Base-by-base conservation (phyloP, 169 alveolate genomes). In the Haemoproteus tartakovskyi region DNA sequence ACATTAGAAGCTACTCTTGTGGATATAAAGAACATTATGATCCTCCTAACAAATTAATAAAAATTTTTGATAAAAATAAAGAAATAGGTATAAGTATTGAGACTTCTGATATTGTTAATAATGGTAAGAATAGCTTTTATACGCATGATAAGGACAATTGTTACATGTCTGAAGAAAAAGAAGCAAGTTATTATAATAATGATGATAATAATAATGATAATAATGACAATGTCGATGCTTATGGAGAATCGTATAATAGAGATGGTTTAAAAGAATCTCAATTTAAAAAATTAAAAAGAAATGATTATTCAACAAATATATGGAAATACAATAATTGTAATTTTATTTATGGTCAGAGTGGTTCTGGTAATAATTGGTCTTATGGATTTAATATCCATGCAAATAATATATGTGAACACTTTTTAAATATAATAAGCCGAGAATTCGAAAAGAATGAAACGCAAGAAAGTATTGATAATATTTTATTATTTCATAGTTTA, bases 401-500 rank as follows among this genome's bases (percentile, higher is more conserved):
- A 26, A 52, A 47, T 29, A 85, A 79, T 33, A 80, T 79, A 5
- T 40, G 81, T 54, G 62, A 47, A 27, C 64, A 79, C 37, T 60
- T 50, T 16, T 26, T 63, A 21, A 54, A 51, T 22, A 40, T 85
- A 12, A 4, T 41, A 4, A 74, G 70, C 16, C 41, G 41, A 18
- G 63, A 57, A 29, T 57, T 79, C 16, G 80, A 85, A 38, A 54
- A 46, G 19, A 74, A 67, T 12, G 87, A 85, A 45, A 74, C 30
- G 8, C 59, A 64, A 14, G 87, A 79, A 59, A 41, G 67, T 30
- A 60, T 79, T 0, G 81, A 57, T 33, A 85, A 85, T 16, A 67
- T 85, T 14, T n/a, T 85, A 9, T 79, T 85, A 3, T 79, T 85
- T 14, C 87, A 48, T 45, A 85, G 90, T 57, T 33, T 85, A 33